Conservation (phyloP, 2,329 filamentous ascomycete species). For the Plectosphaerella sp. region DNA sequence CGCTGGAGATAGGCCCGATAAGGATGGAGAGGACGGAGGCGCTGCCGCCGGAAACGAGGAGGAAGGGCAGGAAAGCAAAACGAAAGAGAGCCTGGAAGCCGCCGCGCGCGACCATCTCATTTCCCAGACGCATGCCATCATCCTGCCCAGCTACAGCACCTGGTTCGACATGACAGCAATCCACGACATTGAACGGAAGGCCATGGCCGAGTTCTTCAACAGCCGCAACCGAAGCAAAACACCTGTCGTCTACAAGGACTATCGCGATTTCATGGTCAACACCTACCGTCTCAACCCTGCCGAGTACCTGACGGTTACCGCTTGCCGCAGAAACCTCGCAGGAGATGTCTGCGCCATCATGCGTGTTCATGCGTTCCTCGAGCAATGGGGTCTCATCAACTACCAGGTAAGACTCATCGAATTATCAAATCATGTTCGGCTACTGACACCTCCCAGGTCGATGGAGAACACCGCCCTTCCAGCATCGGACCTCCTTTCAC, state of each 20-base stretch:
- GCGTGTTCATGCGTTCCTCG: conserved; percentile 95
- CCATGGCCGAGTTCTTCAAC: conserved; percentile 97
- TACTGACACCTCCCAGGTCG: conserved; percentile 61
- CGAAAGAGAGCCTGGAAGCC: conserved; percentile 77
- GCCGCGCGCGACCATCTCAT: conserved; percentile 89
- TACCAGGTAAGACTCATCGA: conserved; percentile 67
- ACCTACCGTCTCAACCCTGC: conserved; percentile 94
- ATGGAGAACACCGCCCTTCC: conserved; percentile 90
- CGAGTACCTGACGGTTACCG: conserved; percentile 95
- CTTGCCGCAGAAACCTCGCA: conserved; percentile 88
- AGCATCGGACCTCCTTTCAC: conserved; percentile 96
- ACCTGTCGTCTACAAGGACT: conserved; percentile 94
- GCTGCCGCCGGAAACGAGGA: conserved; percentile 39
- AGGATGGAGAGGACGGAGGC: conserved; percentile 40
- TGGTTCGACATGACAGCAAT: conserved; percentile 99
- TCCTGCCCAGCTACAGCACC: conserved; percentile 93
- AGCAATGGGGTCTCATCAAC: conserved; percentile 98
- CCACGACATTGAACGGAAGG: conserved; percentile 88
- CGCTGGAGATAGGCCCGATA: conserved; percentile 41
- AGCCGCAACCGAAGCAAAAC: conserved; percentile 98
- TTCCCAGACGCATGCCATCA: conserved; percentile 90
- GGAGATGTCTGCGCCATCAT: conserved; percentile 99
- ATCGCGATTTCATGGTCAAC: conserved; percentile 99
- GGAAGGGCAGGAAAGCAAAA: conserved; percentile 56
- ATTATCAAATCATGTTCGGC: not conserved